A percentile compares a stretch with the other conserved stretches of the same genome.
Conservation (phyloP, 192 early-diverging fungal genomes). For the Dissophora ornata region DNA sequence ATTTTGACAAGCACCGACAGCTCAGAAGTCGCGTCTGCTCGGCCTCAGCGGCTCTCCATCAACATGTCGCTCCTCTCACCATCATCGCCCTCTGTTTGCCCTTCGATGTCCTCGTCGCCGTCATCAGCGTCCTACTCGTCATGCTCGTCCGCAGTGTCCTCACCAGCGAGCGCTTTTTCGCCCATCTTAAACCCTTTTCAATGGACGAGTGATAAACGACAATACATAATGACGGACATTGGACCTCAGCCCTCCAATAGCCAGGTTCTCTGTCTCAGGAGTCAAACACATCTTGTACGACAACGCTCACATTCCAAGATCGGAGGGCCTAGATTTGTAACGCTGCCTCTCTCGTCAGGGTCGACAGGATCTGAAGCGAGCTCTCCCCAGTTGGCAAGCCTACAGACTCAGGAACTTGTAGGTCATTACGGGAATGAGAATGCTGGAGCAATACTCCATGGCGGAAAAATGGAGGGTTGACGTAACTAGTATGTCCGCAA, state of each 20-base stretch:
- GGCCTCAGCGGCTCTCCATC: conserved; percentile 19
- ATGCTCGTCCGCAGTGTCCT: conserved; percentile 34
- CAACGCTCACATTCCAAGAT: conserved; percentile 37
- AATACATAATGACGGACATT: conserved; percentile 51
- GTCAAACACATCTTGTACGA: conserved; percentile 10
- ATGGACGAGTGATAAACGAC: conserved; percentile 41
- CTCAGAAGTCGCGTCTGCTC: background rate
- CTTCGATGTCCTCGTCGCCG: conserved; percentile 7
- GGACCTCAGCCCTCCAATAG: conserved; percentile 48
- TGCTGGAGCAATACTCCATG: too few species aligned
- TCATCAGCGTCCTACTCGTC: conserved; percentile 30
- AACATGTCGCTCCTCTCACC: conserved; percentile 26
- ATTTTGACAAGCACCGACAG: background rate
- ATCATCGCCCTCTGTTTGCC: conserved; percentile 15
- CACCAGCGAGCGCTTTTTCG: conserved; percentile 21
- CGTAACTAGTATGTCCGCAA: too few species aligned
- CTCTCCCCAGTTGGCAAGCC: too few species aligned
- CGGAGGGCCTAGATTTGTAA: conserved; percentile 7
- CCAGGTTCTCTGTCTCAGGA: conserved; percentile 20
- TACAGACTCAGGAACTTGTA: too few species aligned
- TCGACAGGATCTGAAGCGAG: background rate
- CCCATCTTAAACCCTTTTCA: conserved; percentile 38
- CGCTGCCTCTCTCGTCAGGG: background rate
- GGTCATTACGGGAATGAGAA: too few species aligned
- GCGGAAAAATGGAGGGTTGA: too few species aligned